Evolutionary conservation across 768 basidiomycete genomes (phyloP), one percentile per base, ranked within the genome.

Genomic region (Amanita exitialis): DNA sequence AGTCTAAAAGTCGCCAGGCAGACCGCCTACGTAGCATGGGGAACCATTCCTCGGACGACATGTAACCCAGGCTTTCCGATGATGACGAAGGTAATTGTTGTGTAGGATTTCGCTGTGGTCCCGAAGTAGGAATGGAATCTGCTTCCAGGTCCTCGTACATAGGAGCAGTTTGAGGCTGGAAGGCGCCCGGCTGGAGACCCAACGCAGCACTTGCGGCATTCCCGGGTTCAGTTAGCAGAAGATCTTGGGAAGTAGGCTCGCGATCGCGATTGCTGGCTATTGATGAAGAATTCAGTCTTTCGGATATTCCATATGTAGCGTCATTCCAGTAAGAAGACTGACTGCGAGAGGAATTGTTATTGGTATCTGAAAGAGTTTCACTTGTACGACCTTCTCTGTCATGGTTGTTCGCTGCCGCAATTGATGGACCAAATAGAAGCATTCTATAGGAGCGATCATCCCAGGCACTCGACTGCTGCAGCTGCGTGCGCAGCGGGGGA

Each of bases 1-100:
- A 51, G 16, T 51, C 49, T 28, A 51, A 44, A 34, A 44, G 49
- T 15, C 49, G 25, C 49, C 49, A 51, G 15, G 49, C 49, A n/a
- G 49, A 51, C 27, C 49, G 38, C 30, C 49, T 27, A n/a, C 49
- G 39, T 9, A 44, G 12, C 18, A 35, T 25, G 12, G 49, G 49
- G 32, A 51, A 15, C 49, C 39, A 44, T 25, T 51, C 49, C 12
- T 51, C 49, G 10, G 49, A 42, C 12, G 49, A 51, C n/a, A 51
- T 16, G 32, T 51, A 44, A 44, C 49, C 49, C 5, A 51, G 20
- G 23, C 49, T 51, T 44, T 51, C 49, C 7, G 49, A 43, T 35
- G 49, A 51, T n/a, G 42, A 42, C 18, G 42, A 51, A 20, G 42
- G 21, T 28, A 51, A 28, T 35, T 44, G 49, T 3, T 51, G 49